These are phyloP conservation scores for Yarrowia sp. DNA, from an alignment of 805 yeast genomes.

Conservation along the genomic window DNA sequence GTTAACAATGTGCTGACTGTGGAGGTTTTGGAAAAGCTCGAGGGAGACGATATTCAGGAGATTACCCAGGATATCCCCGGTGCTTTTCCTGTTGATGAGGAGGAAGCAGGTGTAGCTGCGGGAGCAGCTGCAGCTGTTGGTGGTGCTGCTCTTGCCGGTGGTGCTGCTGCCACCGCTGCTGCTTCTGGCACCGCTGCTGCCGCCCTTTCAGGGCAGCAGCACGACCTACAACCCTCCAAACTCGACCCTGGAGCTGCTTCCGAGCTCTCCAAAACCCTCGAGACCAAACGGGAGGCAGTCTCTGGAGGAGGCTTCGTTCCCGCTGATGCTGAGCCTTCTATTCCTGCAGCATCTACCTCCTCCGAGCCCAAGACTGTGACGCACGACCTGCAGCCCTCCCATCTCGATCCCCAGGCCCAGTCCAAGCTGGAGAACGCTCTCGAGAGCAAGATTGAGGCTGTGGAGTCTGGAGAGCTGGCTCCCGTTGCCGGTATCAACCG, in stretches of 20 bases:
- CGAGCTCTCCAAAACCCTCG: not conserved
- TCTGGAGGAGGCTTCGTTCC: not conserved
- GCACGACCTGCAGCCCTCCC: constrained; percentile 3
- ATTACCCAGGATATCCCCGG: constrained; percentile 22
- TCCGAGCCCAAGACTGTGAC: not conserved
- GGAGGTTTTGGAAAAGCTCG: not conserved
- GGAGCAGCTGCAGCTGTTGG: no score
- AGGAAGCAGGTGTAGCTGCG: not conserved
- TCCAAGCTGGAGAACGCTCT: not conserved
- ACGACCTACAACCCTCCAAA: not conserved
- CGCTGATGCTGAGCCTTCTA: not conserved
- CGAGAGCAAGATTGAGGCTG: not conserved
- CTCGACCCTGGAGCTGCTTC: not conserved
- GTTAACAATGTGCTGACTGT: constrained; percentile 25
- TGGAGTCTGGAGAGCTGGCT: not conserved
- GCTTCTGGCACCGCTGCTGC: not conserved
- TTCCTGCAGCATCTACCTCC: not conserved
- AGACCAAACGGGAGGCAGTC: not conserved
- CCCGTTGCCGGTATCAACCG: not conserved
- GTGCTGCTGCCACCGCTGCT: not conserved
- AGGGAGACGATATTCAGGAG: constrained; percentile 20
- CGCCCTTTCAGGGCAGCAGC: no score
- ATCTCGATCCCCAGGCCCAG: not conserved
- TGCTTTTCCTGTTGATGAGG: constrained; percentile 3
- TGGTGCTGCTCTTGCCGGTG: no score